Percentiles rank a stretch among this genome's conserved stretches.
phyloP scores from a whole-genome alignment of 2,329 filamentous ascomycete species.

The Apiospora hydei region DNA sequence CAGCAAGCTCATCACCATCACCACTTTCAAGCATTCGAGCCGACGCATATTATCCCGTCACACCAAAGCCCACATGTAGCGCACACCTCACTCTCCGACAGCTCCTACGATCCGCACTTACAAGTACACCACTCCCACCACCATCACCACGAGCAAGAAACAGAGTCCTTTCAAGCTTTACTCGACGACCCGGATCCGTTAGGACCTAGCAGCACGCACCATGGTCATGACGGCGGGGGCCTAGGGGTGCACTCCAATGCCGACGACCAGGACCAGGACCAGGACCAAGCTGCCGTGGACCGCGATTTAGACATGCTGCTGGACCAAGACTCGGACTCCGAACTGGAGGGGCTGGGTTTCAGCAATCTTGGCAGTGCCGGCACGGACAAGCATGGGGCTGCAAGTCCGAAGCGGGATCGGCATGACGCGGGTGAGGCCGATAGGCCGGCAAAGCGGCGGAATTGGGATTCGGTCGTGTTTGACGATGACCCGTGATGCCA shows the following conservation, averaged over 20 bases:
- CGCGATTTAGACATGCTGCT: slow-evolving; percentile 43
- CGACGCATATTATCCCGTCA: slow-evolving; percentile 22
- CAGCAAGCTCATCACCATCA: slow-evolving; percentile 39
- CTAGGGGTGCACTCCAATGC: not conserved
- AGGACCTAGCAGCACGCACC: slow-evolving; percentile 39
- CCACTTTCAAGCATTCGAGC: slow-evolving; percentile 43
- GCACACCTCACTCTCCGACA: slow-evolving; percentile 30
- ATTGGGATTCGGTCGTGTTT: slow-evolving; percentile 29
- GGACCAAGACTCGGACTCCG: slow-evolving; percentile 35
- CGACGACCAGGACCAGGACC: slow-evolving; percentile 30
- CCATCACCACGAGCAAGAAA: slow-evolving; percentile 42
- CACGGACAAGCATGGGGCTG: slow-evolving; percentile 2
- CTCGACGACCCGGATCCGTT: slow-evolving; percentile 54
- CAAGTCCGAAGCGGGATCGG: slow-evolving; percentile 14
- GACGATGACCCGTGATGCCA: not conserved
- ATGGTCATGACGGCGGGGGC: slow-evolving; percentile 24
- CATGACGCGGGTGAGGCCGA: slow-evolving; percentile 23
- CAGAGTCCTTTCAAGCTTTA: slow-evolving; percentile 60
- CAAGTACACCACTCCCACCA: slow-evolving; percentile 35
- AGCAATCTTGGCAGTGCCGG: slow-evolving; percentile 21
- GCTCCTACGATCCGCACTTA: slow-evolving; percentile 34
- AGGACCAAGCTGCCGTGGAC: slow-evolving; percentile 36
- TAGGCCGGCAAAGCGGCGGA: slow-evolving; percentile 27
- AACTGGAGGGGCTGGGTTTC: slow-evolving; percentile 34
- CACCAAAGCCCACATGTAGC: slow-evolving; percentile 31